Evolutionary conservation across 2,329 filamentous ascomycete genomes (phyloP).

Genomic region (Aspergillus persii): DNA sequence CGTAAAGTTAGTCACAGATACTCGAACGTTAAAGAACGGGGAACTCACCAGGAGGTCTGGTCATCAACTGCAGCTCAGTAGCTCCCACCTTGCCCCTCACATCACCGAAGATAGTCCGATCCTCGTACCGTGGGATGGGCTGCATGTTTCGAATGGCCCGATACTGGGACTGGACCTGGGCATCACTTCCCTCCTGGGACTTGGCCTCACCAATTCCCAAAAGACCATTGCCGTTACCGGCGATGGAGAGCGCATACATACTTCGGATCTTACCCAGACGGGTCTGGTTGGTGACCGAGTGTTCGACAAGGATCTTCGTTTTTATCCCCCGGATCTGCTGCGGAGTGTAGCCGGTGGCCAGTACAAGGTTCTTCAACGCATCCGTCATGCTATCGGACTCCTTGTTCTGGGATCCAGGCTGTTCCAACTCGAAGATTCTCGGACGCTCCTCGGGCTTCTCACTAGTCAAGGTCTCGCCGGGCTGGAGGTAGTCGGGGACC

Average conservation of each 20-base stretch:
- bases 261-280: conserved; percentile 89
- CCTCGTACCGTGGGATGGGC: conserved; percentile 87
- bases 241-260: conserved; percentile 72
- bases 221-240: conserved; percentile 81
- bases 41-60: conserved; percentile 79
- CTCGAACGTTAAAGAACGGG: not conserved
- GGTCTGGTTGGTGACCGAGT: conserved; percentile 85
- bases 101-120: conserved; percentile 85
- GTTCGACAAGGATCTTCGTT: conserved; percentile 70
- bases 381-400: conserved; percentile 35
- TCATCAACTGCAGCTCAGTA: conserved; percentile 76
- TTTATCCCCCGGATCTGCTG: conserved; percentile 53
- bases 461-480: conserved; percentile 35
- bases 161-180: conserved; percentile 69
- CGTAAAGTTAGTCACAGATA: not conserved
- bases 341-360: conserved; percentile 55
- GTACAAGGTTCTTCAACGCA: conserved; percentile 51
- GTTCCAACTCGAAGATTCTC: conserved; percentile 20
- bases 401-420: conserved; percentile 7
- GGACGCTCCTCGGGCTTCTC: conserved; percentile 26
- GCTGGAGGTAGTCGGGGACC: conserved; percentile 52
- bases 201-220: conserved; percentile 90
- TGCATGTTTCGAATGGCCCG: conserved; percentile 87
- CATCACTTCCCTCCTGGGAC: conserved; percentile 69
- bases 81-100: conserved; percentile 81